Percentiles rank a stretch among this genome's conserved stretches.
phyloP scores from a whole-genome alignment of 306 rosid species.

The Trifolium fragiferum region DNA sequence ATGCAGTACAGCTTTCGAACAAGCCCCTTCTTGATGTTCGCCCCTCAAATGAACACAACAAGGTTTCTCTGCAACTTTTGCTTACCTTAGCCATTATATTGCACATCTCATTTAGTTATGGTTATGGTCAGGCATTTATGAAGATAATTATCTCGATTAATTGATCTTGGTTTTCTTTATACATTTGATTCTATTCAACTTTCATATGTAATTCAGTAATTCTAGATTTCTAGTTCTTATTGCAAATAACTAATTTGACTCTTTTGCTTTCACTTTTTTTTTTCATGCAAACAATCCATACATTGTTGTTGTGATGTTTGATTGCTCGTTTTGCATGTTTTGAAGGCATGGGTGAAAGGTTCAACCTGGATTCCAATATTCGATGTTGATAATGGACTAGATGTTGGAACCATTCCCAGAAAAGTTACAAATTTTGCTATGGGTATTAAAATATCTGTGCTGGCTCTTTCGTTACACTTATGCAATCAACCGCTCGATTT shows the following conservation, averaged over 20 bases:
- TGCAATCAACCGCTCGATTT: conserved; percentile 18
- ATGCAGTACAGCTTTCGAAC: conserved; percentile 89
- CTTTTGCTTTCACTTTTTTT: background rate
- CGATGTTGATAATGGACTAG: conserved; percentile 62
- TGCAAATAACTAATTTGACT: conserved; percentile 25
- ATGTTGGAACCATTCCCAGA: conserved; percentile 68
- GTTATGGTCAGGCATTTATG: background rate
- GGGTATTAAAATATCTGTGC: conserved; percentile 60
- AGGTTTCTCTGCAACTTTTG: conserved; percentile 54
- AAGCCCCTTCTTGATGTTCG: conserved; percentile 92
- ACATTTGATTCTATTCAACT: background rate
- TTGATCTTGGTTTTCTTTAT: background rate
- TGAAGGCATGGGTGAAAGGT: conserved; percentile 93
- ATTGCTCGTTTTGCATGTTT: conserved; percentile 38
- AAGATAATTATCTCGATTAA: conserved; percentile 5
- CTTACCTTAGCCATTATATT: conserved; percentile 27
- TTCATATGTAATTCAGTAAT: background rate
- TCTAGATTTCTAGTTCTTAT: conserved; percentile 3
- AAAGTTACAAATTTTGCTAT: conserved; percentile 72
- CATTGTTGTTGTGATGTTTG: conserved; percentile 25
- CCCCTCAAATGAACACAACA: conserved; percentile 79
- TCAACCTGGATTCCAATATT: conserved; percentile 92
- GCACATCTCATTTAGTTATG: conserved; percentile 14
- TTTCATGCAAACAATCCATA: conserved; percentile 12
- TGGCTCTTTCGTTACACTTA: conserved; percentile 31